phyloP scores from a whole-genome alignment of 2,329 filamentous ascomycete genomes.

The Colletotrichum tropicale region DNA sequence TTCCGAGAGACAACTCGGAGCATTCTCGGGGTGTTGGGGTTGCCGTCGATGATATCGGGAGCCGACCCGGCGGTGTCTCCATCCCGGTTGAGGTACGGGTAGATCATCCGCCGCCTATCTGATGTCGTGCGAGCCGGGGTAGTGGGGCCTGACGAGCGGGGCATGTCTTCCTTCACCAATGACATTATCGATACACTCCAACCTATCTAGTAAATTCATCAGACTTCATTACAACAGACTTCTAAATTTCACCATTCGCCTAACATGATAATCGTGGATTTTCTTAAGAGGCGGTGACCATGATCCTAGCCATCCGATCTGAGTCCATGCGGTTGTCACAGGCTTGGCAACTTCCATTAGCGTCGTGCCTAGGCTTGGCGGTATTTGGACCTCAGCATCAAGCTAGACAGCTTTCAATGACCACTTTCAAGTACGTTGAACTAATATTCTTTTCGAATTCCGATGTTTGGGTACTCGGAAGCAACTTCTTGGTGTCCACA shows the following conservation, averaged over 20 bases:
- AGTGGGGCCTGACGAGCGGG: background rate
- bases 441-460: rapidly evolving
- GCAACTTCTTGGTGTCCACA: background rate
- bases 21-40: background rate
- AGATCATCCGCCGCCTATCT: background rate
- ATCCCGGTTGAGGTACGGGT: background rate
- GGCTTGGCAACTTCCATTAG: background rate
- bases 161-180: background rate
- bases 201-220: background rate
- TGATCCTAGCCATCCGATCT: background rate
- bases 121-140: background rate
- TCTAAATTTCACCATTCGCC: background rate
- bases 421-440: background rate
- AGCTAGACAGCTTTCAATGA: background rate
- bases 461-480: rapidly evolving
- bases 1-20: background rate
- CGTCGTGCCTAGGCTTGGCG: background rate
- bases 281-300: background rate
- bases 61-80: background rate
- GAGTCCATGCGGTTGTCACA: background rate
- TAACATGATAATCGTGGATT: background rate
- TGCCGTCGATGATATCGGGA: background rate
- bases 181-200: background rate
- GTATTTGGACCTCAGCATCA: background rate
- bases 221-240: background rate